Percentiles rank a stretch among this genome's conserved stretches.
These are phyloP conservation scores for Apostasia ramifera DNA, from an alignment of 106 monocot species.

Conservation along the genomic window DNA sequence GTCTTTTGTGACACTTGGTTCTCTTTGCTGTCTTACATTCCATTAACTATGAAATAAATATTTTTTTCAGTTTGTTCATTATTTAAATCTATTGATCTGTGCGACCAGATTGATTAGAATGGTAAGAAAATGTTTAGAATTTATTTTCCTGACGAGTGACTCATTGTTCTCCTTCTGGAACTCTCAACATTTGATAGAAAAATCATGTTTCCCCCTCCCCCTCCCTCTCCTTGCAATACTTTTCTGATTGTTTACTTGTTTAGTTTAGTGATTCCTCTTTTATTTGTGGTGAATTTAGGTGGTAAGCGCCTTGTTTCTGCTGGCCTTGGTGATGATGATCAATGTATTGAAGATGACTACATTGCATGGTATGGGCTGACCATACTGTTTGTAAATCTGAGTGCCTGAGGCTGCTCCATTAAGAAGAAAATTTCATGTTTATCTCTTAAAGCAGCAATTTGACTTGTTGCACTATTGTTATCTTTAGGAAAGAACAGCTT, in stretches of 20 bases:
- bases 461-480: background rate
- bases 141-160: no score
- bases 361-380: conserved; percentile 29
- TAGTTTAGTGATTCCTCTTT: background rate
- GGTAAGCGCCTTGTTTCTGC: conserved; percentile 43
- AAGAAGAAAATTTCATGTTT: background rate
- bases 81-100: no score
- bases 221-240: no score
- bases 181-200: no score
- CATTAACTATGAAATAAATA: no score
- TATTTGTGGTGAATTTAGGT: conserved; percentile 14
- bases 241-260: background rate
- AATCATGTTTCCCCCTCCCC: no score
- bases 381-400: background rate
- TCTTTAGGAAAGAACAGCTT: conserved; percentile 47
- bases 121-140: no score
- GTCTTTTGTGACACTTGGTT: no score
- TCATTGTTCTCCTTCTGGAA: no score
- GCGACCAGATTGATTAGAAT: no score
- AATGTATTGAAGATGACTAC: conserved; percentile 70
- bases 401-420: background rate
- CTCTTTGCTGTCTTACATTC: no score
- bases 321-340: conserved; percentile 75
- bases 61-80: no score
- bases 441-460: background rate